Conservation (phyloP, 345 rosid genomes). For the Laguncularia racemosa region DNA sequence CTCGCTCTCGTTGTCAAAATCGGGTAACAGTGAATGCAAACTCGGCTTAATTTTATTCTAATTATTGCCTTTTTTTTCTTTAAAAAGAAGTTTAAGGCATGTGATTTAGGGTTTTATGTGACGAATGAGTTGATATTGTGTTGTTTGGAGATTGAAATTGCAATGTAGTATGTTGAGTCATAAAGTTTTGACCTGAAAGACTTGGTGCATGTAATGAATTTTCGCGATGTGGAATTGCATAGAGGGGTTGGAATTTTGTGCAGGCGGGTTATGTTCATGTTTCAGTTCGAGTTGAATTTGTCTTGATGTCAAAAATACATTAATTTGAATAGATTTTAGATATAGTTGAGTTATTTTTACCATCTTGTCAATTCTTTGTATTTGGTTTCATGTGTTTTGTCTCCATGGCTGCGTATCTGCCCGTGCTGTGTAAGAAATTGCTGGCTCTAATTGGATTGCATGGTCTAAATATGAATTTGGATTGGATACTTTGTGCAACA, state of each 20-base stretch:
- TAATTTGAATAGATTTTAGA: not conserved
- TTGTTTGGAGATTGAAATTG: too few relatives aligned
- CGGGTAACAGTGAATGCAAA: constrained; percentile 32
- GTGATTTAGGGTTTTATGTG: not conserved
- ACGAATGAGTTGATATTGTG: too few relatives aligned
- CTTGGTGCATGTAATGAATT: too few relatives aligned
- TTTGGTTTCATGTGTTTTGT: not conserved
- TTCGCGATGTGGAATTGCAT: too few relatives aligned
- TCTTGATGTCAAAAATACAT: not conserved
- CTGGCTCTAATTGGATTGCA: not conserved
- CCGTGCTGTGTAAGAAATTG: not conserved
- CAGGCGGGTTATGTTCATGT: too few relatives aligned
- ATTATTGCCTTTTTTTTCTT: not conserved
- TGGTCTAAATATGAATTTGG: not conserved
- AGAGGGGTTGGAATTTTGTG: too few relatives aligned
- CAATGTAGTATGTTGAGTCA: not conserved
- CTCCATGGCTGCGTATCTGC: not conserved
- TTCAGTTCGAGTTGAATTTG: too few relatives aligned
- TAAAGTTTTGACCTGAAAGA: too few relatives aligned
- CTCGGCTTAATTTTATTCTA: not conserved
- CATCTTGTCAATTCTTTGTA: not conserved
- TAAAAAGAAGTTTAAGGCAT: not conserved
- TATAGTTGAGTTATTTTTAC: not conserved
- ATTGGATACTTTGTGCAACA: not conserved
- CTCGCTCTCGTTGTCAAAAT: constrained; percentile 81